These are phyloP conservation scores for Cylindrotheca closterium DNA, from an alignment of 108 stramenopile genomes.

Conservation along the genomic window DNA sequence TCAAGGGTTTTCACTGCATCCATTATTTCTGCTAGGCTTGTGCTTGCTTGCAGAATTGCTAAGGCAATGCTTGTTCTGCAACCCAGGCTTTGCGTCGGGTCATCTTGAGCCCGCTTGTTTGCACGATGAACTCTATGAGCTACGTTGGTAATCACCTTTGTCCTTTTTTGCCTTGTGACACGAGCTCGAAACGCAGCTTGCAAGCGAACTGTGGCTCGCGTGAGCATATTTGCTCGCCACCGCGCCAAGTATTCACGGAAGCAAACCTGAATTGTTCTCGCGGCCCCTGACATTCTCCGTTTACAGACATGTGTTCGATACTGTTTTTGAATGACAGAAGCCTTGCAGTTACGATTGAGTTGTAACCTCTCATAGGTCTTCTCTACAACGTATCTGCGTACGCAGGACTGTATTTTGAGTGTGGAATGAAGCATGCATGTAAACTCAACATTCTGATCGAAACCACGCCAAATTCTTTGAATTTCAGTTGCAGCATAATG, in stretches of 20 bases:
- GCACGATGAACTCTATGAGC: constrained; percentile 32
- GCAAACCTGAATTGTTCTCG: constrained; percentile 20
- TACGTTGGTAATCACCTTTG: constrained; percentile 14
- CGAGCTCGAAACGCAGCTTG: constrained; percentile 34
- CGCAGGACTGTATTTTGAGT: constrained; percentile 47
- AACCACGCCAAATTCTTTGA: constrained; percentile 73
- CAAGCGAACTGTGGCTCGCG: constrained; percentile 10
- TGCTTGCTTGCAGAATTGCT: constrained; percentile 50
- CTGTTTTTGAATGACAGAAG: constrained; percentile 15
- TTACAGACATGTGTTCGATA: constrained; percentile 14
- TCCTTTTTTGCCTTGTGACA: constrained; percentile 10
- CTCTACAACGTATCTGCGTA: constrained; percentile 17
- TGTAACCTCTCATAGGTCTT: not conserved
- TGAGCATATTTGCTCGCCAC: constrained; percentile 7
- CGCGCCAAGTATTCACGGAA: constrained; percentile 15
- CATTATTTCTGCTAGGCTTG: constrained; percentile 67
- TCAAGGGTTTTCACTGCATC: constrained; percentile 69
- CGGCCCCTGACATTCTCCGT: constrained; percentile 10
- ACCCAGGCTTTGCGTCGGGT: constrained; percentile 41
- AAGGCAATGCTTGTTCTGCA: constrained; percentile 43
- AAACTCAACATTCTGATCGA: constrained; percentile 25
- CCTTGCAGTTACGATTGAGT: constrained; percentile 15
- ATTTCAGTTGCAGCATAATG: constrained; percentile 65
- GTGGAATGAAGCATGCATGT: constrained; percentile 29
- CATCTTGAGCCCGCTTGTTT: constrained; percentile 26